A percentile compares a stretch with the other conserved stretches of the same genome.
These are phyloP conservation scores for Calonectria leucothoes DNA, from an alignment of 2,329 filamentous ascomycete genomes.

Conservation along the genomic window DNA sequence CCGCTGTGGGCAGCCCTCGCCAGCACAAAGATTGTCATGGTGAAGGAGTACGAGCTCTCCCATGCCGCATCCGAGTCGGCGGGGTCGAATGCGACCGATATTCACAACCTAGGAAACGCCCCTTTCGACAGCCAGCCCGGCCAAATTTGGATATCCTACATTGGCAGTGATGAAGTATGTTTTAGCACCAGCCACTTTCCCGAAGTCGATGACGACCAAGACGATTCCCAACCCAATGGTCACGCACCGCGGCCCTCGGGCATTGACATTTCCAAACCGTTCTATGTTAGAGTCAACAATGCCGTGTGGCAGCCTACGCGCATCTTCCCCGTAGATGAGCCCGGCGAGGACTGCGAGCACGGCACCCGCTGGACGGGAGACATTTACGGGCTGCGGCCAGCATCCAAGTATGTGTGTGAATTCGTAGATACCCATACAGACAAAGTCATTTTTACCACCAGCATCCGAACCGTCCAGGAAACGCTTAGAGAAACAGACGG, in stretches of 20 bases:
- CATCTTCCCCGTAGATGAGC: constrained; percentile 65
- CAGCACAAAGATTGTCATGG: constrained; percentile 95
- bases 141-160: constrained; percentile 84
- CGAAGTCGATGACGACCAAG: constrained; percentile 55
- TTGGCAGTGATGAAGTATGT: constrained; percentile 81
- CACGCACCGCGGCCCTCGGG: constrained; percentile 55
- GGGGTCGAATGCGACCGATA: constrained; percentile 80
- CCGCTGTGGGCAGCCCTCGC: constrained; percentile 94
- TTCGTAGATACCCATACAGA: constrained; percentile 77
- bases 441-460: constrained; percentile 76
- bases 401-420: constrained; percentile 83
- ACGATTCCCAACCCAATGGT: constrained; percentile 39
- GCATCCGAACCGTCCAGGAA: constrained; percentile 73
- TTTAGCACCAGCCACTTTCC: constrained; percentile 79
- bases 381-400: constrained; percentile 75
- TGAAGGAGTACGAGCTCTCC: constrained; percentile 90
- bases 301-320: constrained; percentile 83
- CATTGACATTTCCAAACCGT: constrained; percentile 78
- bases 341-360: constrained; percentile 46
- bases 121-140: constrained; percentile 77
- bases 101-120: constrained; percentile 81
- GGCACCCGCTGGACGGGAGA: constrained; percentile 75
- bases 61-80: constrained; percentile 79
- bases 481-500: constrained; percentile 48
- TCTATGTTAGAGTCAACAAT: constrained; percentile 83